Base-by-base conservation (phyloP, 176 grass and related monocot species). In the Phoenix dactylifera region DNA sequence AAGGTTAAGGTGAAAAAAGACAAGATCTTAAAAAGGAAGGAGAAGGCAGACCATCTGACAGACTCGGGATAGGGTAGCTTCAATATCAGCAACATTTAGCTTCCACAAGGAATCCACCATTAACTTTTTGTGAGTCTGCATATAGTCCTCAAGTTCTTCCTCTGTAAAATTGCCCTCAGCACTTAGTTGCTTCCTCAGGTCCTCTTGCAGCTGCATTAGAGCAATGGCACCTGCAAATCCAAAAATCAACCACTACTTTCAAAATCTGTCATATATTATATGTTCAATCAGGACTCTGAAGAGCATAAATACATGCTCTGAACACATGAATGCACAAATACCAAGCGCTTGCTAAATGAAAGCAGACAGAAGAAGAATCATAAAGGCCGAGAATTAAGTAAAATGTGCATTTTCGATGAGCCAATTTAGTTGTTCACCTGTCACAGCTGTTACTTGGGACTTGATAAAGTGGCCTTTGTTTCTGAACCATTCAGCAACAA, bases 81-180 rank as follows among this genome's bases (percentile, higher is more conserved):
- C 93, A 60, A 98, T 98, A 76, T 92, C 93, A 65, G 93, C 87
- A 78, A 98, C 93, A 39, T 98, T 98, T 64, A 98, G 87, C 69
- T 98, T 98, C 93, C 93, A 98, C 58, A 98, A 80, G 53, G 93
- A 98, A 85, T 92, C 93, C 49, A 89, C 75, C 87, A 98, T 92
- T 52, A 89, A 50, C 60, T 98, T 80, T 79, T 98, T 89, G 63
- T 98, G 81, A 63, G 77, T 88, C 67, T 92, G 67, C 81, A 89
- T 79, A 59, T 89, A 92, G 30, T 81, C 75, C 70, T 92, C 87
- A 7, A 92, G 84, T 58, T 85, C 78, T 59, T 81, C 84, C 63
- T 98, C 93, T 25, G 70, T 88, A 73, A 82, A 91, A 18, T 88
- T 65, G 30, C 84, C 87, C 62, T 98, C 93, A 49, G 75, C 59